A percentile compares a stretch with the other conserved stretches of the same genome.
Evolutionary conservation across 2,329 filamentous ascomycete genomes (phyloP).

Genomic region (Aphanoascus verrucosus): DNA sequence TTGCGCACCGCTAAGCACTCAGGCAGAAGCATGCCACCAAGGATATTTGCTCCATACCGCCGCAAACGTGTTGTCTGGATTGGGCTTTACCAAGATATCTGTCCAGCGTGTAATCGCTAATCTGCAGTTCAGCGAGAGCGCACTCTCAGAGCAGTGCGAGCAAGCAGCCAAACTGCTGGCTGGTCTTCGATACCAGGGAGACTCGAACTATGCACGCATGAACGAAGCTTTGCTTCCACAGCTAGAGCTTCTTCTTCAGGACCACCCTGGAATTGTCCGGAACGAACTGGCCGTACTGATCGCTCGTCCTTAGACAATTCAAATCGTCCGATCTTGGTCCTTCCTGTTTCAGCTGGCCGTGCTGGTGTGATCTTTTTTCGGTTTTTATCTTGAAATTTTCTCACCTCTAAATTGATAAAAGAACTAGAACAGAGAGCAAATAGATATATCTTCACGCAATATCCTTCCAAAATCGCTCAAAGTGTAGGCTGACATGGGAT

Average conservation of each 20-base stretch:
- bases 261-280: not conserved
- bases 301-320: not conserved
- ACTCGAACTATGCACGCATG: not conserved
- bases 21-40: slow-evolving; percentile 1
- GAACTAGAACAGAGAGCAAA: no score
- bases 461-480: no score
- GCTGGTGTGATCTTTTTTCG: no score
- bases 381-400: no score
- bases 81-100: slow-evolving; percentile 1
- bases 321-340: no score
- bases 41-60: slow-evolving; percentile 1
- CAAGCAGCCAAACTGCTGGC: slow-evolving; percentile 3
- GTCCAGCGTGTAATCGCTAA: not conserved
- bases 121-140: slow-evolving; percentile 3
- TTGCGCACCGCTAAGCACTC: slow-evolving; percentile 4
- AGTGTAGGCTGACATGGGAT: no score
- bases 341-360: no score
- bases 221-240: slow-evolving; percentile 4
- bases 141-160: not conserved
- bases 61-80: not conserved
- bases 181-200: not conserved
- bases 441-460: no score
- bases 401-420: no score
- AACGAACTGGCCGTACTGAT: slow-evolving; percentile 1
- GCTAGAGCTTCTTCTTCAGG: not conserved